Conservation (phyloP, 2,329 filamentous ascomycete genomes). For the Ustulina deusta region DNA sequence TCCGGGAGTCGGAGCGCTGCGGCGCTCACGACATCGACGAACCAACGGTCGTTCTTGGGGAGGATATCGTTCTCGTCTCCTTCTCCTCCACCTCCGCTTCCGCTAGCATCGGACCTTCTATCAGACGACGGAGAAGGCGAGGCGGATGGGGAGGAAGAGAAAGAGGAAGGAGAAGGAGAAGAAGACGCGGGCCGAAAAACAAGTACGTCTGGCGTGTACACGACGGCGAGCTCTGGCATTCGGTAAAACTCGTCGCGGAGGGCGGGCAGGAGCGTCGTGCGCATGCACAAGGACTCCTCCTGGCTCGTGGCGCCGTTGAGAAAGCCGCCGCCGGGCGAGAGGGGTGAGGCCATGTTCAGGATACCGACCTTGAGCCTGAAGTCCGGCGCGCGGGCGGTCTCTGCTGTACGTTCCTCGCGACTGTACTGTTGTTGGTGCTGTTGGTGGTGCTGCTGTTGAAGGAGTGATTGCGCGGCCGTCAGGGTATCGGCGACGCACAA, state of each 20-base stretch:
- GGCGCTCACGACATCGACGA: conserved; percentile 68
- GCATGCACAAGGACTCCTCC: conserved; percentile 71
- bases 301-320: conserved; percentile 69
- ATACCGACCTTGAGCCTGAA: conserved; percentile 60
- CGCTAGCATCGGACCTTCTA: conserved; percentile 36
- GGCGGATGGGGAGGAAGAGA: neutral
- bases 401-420: neutral
- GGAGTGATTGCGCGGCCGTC: conserved; percentile 59
- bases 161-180: neutral
- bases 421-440: neutral
- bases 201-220: conserved; percentile 69
- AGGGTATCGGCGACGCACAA: conserved; percentile 66
- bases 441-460: conserved; percentile 21
- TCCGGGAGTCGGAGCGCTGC: conserved; percentile 71
- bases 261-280: conserved; percentile 70
- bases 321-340: conserved; percentile 71
- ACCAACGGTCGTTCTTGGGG: conserved; percentile 64
- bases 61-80: conserved; percentile 53
- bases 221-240: conserved; percentile 66
- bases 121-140: conserved; percentile 39
- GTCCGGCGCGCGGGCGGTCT: too few relatives aligned
- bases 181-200: conserved; percentile 61
- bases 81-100: too few relatives aligned
- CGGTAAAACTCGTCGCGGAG: conserved; percentile 70
- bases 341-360: conserved; percentile 73